phyloP scores from a whole-genome alignment of 257 asterid genomes.

The Przewalskia tangutica region DNA sequence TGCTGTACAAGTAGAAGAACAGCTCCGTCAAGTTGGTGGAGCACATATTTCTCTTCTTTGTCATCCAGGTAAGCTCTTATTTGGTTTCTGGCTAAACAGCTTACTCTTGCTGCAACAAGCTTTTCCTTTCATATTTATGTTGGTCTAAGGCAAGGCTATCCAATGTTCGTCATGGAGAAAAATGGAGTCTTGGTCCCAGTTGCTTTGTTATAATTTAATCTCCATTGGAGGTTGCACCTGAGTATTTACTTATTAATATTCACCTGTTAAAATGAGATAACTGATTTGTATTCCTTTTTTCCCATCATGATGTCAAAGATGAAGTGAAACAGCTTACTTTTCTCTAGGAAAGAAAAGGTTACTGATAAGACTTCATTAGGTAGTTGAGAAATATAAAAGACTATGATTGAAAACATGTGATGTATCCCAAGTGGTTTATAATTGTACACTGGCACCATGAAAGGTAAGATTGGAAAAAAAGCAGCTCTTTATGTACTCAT shows the following conservation, averaged over 20 bases:
- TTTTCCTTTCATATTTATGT: background rate
- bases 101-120: background rate
- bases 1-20: conserved; percentile 71
- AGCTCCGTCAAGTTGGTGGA: conserved; percentile 76
- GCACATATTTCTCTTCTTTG: conserved; percentile 69
- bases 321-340: background rate
- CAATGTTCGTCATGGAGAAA: background rate
- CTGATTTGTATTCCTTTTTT: background rate
- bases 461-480: background rate
- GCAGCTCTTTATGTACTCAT: background rate
- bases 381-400: background rate
- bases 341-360: background rate
- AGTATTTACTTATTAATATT: background rate
- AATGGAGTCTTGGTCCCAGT: background rate
- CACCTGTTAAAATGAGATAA: background rate
- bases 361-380: background rate
- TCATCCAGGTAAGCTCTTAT: conserved; percentile 74
- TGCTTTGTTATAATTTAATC: background rate
- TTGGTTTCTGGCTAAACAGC: background rate
- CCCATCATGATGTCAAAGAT: background rate
- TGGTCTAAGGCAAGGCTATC: background rate
- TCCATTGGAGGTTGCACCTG: background rate
- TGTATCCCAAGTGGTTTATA: background rate
- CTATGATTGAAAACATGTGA: background rate
- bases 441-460: background rate